Base-by-base conservation (phyloP, 1,284 basidiomycete species). In the Sphagnurus paluster region DNA sequence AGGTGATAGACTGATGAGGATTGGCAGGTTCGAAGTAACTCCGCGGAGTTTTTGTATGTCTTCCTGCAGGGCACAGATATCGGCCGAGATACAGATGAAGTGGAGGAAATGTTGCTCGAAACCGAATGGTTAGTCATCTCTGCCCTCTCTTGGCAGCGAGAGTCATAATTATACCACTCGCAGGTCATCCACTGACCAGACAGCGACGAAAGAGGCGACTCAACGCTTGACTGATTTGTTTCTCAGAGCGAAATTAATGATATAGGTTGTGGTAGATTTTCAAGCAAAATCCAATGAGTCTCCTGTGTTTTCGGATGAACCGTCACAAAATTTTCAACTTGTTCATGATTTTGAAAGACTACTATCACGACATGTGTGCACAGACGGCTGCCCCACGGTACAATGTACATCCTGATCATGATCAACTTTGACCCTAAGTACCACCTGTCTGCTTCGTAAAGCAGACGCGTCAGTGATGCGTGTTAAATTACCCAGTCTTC, bases 1-100 rank as follows among this genome's bases (percentile, higher is more conserved):
- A 47, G 49, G 25, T 41, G 26, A 42, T 48, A 10, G 21, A 36
- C 25, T 50, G 34, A 48, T 23, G 44, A 39, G 29, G 13, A 41
- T 26, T 28, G 39, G 20, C 39, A 94, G 90, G 73, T 94, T 39
- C 82, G 93, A 39, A 72, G 82, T 5, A 80, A 85, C 47, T 81
- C 89, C 0, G 89, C 90, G 2, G 93, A 96, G 62, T 79, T 86
- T 51, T 62, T 95, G 0, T 96, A 92, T 60, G 68, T 90, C 21
- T 72, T 78, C 8, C 66, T 92, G 16, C 87, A 90, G 57, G 79
- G 79, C 48, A 75, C 75, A 38, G 87, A 89, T 49, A 60, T 89
- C 5, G 78, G 76, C 0, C 65, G 71, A 46, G 84, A 87, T 9
- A 80, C 79, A 3, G 82, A 84, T 11, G 84, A 82, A 44, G 74